phyloP scores from a whole-genome alignment of 805 yeast species.

The Candida mattraensis region DNA sequence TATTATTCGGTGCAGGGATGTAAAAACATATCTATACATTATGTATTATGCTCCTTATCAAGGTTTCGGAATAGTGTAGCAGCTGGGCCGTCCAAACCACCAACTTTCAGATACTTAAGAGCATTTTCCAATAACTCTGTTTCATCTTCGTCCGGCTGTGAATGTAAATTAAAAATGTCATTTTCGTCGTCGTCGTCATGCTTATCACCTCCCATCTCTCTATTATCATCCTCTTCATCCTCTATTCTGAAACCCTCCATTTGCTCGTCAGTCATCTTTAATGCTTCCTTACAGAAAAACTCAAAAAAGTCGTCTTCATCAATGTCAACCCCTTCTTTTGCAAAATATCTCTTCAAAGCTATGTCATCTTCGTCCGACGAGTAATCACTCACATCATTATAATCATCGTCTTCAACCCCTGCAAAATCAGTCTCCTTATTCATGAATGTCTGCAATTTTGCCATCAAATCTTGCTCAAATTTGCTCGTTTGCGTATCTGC shows the following conservation, averaged over 20 bases:
- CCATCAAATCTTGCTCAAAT: slow-evolving; percentile 25
- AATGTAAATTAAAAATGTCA: neutral
- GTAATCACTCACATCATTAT: slow-evolving; percentile 25
- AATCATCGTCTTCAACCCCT: slow-evolving; percentile 18
- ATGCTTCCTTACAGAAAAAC: slow-evolving; percentile 54
- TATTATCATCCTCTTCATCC: neutral
- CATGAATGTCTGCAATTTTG: slow-evolving; percentile 24
- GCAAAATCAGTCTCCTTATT: slow-evolving; percentile 13
- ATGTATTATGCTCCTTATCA: slow-evolving; percentile 3
- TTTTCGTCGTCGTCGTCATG: slow-evolving; percentile 1
- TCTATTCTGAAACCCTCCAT: slow-evolving; percentile 35
- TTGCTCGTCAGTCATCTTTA: slow-evolving; percentile 47
- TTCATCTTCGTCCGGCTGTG: slow-evolving; percentile 5
- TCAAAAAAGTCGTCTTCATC: slow-evolving; percentile 74
- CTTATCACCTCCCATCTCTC: slow-evolving; percentile 1
- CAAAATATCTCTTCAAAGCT: slow-evolving; percentile 25
- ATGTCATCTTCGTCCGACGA: slow-evolving; percentile 22
- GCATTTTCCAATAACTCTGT: slow-evolving; percentile 7
- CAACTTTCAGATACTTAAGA: slow-evolving; percentile 11
- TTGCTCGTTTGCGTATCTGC: slow-evolving; percentile 4
- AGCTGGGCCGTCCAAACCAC: slow-evolving; percentile 8
- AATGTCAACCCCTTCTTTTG: slow-evolving; percentile 41
- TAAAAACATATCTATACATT: too few species aligned
- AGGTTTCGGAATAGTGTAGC: slow-evolving; percentile 10
- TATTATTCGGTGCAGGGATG: slow-evolving; percentile 9